Conservation (phyloP, 257 asterid genomes). For the Lavandula angustifolia region DNA sequence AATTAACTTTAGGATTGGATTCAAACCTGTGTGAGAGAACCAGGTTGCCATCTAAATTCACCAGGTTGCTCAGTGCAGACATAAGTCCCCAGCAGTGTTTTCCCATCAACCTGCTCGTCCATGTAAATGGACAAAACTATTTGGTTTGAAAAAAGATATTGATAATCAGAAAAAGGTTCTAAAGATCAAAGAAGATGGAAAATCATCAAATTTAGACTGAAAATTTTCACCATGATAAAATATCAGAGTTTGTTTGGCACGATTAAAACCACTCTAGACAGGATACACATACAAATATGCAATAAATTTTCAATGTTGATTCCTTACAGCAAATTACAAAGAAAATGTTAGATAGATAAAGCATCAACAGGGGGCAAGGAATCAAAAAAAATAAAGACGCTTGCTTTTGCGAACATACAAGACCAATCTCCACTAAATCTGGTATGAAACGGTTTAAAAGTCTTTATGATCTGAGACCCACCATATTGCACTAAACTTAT, state of each 20-base stretch:
- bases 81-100: conserved; percentile 83
- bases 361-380: neutral
- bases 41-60: conserved; percentile 99
- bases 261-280: neutral
- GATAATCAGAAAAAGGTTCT: conserved; percentile 25
- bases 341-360: neutral
- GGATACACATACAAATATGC: conserved; percentile 7
- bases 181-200: conserved; percentile 3
- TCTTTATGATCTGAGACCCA: neutral
- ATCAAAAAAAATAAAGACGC: neutral
- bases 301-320: neutral
- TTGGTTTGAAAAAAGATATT: conserved; percentile 22
- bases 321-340: neutral
- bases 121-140: conserved; percentile 80
- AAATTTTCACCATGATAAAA: conserved; percentile 14
- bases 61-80: conserved; percentile 94
- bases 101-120: conserved; percentile 99
- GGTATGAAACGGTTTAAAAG: neutral
- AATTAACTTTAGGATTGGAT: conserved; percentile 12
- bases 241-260: conserved; percentile 1
- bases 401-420: neutral
- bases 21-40: conserved; percentile 93
- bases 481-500: neutral
- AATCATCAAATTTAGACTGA: conserved; percentile 13
- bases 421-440: conserved; percentile 3